Evolutionary conservation across 495 filamentous ascomycete genomes (phyloP).

Genomic region (Polyplosphaeria fusca): DNA sequence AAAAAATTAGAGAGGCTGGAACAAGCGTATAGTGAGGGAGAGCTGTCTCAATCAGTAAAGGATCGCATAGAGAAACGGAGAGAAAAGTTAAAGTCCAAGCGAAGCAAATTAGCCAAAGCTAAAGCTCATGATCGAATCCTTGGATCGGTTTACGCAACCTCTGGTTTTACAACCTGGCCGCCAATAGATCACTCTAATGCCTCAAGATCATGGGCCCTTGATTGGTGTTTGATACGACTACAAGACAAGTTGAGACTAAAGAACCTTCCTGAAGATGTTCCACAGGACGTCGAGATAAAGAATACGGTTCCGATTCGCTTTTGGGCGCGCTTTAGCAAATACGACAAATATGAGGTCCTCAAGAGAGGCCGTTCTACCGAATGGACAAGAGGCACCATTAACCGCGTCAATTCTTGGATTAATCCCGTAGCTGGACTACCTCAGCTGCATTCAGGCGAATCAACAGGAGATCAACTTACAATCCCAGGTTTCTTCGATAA

Average conservation of each 20-base stretch:
- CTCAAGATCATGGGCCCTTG: not conserved
- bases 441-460: too few species aligned
- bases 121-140: not conserved
- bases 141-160: not conserved
- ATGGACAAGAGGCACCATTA: not conserved
- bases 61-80: not conserved
- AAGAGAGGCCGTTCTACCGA: not conserved
- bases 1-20: not conserved
- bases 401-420: too few species aligned
- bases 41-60: not conserved
- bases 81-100: not conserved
- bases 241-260: not conserved
- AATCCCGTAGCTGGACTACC: too few species aligned
- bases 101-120: not conserved
- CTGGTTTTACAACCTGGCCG: not conserved
- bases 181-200: too few species aligned
- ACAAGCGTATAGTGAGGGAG: not conserved
- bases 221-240: not conserved
- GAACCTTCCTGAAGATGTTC: too few species aligned
- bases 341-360: not conserved
- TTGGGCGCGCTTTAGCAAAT: not conserved
- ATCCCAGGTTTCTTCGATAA: too few species aligned
- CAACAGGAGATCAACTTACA: too few species aligned
- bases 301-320: too few species aligned
- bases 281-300: not conserved